Conservation (phyloP, 805 yeast species). For the Zygoascus flipseniorum region DNA sequence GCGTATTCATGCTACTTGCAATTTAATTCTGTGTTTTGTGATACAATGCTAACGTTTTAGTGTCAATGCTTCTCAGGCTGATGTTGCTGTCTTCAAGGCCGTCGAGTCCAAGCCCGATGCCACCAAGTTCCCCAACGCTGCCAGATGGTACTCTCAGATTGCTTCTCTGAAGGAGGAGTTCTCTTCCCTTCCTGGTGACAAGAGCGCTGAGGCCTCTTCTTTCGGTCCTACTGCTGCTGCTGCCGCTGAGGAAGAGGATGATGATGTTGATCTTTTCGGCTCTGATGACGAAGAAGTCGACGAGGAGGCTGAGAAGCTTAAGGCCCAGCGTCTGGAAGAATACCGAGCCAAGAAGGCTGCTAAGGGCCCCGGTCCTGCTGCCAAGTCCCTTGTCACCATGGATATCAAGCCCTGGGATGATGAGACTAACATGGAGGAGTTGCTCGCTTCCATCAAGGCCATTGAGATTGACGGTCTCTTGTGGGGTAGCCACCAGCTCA, state of each 20-base stretch:
- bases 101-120: constrained; percentile 40
- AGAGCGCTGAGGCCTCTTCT: constrained; percentile 30
- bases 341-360: constrained; percentile 97
- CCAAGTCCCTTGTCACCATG: constrained; percentile 92
- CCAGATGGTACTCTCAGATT: constrained; percentile 99
- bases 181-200: constrained; percentile 63
- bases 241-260: constrained; percentile 76
- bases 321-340: constrained; percentile 96
- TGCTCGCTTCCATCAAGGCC: constrained; percentile 78
- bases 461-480: constrained; percentile 85
- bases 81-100: constrained; percentile 88
- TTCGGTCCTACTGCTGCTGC: constrained; percentile 38
- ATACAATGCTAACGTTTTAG: not conserved
- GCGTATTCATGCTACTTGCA: constrained; percentile 36
- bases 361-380: constrained; percentile 96
- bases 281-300: constrained; percentile 87
- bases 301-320: constrained; percentile 93
- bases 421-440: constrained; percentile 89
- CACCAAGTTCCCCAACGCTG: constrained; percentile 84
- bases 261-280: constrained; percentile 89
- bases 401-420: constrained; percentile 99
- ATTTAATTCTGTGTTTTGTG: not conserved
- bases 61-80: constrained; percentile 76
- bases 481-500: constrained; percentile 97
- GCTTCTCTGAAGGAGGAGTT: constrained; percentile 87